A percentile compares a stretch with the other conserved stretches of the same genome.
phyloP scores from a whole-genome alignment of 768 basidiomycete genomes.

The Hebeloma cylindrosporum region DNA sequence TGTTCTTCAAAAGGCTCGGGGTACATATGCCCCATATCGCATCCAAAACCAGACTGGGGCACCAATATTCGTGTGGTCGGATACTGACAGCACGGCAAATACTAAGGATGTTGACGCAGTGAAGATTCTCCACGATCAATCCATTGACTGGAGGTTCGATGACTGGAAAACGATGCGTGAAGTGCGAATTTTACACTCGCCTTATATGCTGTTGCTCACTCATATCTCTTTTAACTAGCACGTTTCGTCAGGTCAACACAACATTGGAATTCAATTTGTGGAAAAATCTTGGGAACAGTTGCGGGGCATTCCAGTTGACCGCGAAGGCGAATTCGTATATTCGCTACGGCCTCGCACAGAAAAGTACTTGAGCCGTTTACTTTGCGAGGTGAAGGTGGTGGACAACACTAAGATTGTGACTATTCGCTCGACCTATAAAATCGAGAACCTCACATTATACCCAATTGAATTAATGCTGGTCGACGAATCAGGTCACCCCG shows the following conservation, averaged over 20 bases:
- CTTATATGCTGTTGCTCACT: background rate
- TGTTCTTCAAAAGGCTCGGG: conserved; percentile 74
- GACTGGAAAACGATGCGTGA: conserved; percentile 95
- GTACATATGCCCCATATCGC: conserved; percentile 90
- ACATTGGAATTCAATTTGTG: conserved; percentile 79
- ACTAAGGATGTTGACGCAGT: conserved; percentile 50
- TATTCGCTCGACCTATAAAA: conserved; percentile 86
- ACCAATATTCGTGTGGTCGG: conserved; percentile 84
- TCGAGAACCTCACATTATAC: conserved; percentile 89
- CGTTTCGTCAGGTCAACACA: conserved; percentile 76
- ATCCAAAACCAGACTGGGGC: conserved; percentile 90
- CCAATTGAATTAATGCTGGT: conserved; percentile 90
- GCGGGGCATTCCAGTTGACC: conserved; percentile 85
- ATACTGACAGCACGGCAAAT: conserved; percentile 55
- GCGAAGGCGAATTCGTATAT: conserved; percentile 90
- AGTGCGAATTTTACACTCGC: conserved; percentile 41
- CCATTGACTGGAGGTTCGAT: conserved; percentile 94
- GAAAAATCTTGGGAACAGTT: conserved; percentile 90
- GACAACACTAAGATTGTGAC: conserved; percentile 95
- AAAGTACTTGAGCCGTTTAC: conserved; percentile 74
- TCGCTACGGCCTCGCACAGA: conserved; percentile 77
- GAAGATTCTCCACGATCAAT: conserved; percentile 71
- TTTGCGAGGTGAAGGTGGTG: conserved; percentile 87
- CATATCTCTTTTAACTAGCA: conserved; percentile 39
- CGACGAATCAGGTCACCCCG: conserved; percentile 80